Conservation (phyloP, 306 rosid species). For the Dalbergia oliveri region DNA sequence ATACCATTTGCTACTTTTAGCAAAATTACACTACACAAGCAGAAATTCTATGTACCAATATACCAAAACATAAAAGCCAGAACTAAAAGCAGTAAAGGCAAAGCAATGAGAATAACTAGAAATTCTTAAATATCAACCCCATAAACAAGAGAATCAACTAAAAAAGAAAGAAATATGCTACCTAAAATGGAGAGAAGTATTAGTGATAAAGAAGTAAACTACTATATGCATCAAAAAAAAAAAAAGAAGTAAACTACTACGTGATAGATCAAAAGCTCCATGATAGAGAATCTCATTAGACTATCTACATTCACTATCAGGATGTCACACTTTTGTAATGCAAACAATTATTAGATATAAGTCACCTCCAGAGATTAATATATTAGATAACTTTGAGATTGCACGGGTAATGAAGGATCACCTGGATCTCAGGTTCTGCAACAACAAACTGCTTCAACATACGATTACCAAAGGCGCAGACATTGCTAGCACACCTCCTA, state of each 20-base stretch:
- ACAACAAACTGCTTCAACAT: conserved; percentile 97
- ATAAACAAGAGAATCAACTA: not conserved
- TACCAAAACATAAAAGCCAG: not conserved
- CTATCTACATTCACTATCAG: conserved; percentile 31
- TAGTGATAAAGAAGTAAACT: not conserved
- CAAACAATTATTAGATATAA: not conserved
- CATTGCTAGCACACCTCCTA: conserved; percentile 99
- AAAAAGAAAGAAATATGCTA: not conserved
- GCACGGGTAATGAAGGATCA: conserved; percentile 43
- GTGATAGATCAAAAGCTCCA: too few relatives aligned
- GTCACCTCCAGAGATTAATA: conserved; percentile 37
- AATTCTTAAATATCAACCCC: not conserved
- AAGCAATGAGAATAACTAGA: too few relatives aligned
- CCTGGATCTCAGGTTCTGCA: conserved; percentile 99
- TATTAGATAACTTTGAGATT: conserved; percentile 16
- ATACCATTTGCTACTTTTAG: not conserved
- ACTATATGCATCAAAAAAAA: too few relatives aligned
- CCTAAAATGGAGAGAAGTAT: not conserved
- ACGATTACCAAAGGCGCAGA: conserved; percentile 98
- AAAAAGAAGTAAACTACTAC: too few relatives aligned
- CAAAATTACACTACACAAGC: not conserved
- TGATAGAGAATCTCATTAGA: conserved; percentile 5
- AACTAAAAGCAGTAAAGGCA: not conserved
- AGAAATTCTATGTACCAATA: not conserved
- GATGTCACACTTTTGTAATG: not conserved